Evolutionary conservation across 2,329 filamentous ascomycete genomes (phyloP), one percentile per base, ranked within the genome.

Genomic region (Monilinia polystroma): DNA sequence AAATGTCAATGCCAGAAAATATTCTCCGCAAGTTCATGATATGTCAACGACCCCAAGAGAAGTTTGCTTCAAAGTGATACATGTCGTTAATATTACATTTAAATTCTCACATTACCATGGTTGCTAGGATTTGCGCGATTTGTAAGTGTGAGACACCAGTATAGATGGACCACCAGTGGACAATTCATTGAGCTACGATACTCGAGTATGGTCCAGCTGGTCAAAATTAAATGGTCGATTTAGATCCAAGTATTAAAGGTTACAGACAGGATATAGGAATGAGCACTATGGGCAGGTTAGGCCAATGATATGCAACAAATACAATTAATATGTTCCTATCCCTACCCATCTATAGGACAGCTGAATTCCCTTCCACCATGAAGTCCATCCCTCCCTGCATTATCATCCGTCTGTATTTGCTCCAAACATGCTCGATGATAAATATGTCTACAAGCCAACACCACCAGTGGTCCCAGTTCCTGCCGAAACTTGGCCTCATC

Each of bases 391-490:
- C 23, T 52, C 6, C 84, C 86, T 80, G 55, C 64, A 77, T 81
- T 80, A 68, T 83, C 81, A 45, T 82, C 82, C 72, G 86, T 85
- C 71, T 86, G 85, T 71, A 89, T 77, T 68, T 85, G 83, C 75
- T 94, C 90, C 51, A 91, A 79, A 74, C 89, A 93, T 35, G 79
- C 81, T 75, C 87, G 83, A 78, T 91, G 89, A 73, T 89, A 90
- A 23, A 90, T 85, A 76, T 91, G 89, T 66, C 88, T 82, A 75
- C 89, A 91, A 29, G 88, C 88, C 72, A 91, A 79, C 59, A 91
- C 84, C 12, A 91, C 86, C 63, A 91, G 76, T 54, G 87, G 83
- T 11, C 87, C 89, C 23, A 89, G 81, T n/a, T 83, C 79, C 58
- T 83, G 84, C 68, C 84, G 81, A 76, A 77, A 78, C 68, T 72